These are phyloP conservation scores for Perkinsus marinus DNA, from an alignment of 169 alveolate genomes.

Conservation along the genomic window DNA sequence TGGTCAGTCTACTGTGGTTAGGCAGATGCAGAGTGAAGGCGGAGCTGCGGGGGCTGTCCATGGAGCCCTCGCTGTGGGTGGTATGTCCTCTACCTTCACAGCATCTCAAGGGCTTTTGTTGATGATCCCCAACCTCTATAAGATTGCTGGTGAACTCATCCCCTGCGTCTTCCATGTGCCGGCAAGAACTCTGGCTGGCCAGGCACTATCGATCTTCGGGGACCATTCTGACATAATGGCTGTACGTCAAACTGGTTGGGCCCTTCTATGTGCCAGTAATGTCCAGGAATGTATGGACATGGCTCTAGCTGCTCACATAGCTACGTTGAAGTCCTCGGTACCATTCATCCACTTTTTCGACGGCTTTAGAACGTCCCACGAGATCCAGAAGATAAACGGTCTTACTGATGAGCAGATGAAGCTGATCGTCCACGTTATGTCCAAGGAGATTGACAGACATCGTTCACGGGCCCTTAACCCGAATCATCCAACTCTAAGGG, in stretches of 20 bases:
- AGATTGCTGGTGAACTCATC: slow-evolving; percentile 42
- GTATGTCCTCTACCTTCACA: slow-evolving; percentile 33
- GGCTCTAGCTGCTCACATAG: slow-evolving; percentile 35
- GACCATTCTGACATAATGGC: slow-evolving; percentile 47
- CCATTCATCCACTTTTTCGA: slow-evolving; percentile 43
- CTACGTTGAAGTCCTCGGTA: slow-evolving; percentile 35
- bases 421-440: background rate
- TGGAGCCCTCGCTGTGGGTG: slow-evolving; percentile 38
- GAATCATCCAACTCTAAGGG: slow-evolving; percentile 37
- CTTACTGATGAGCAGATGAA: background rate
- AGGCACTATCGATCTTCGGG: slow-evolving; percentile 41
- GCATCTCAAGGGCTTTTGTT: slow-evolving; percentile 39
- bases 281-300: slow-evolving; percentile 40
- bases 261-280: slow-evolving; percentile 32
- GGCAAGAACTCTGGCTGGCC: slow-evolving; percentile 41
- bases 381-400: slow-evolving; percentile 28
- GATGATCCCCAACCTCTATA: slow-evolving; percentile 43
- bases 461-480: slow-evolving; percentile 32
- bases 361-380: slow-evolving; percentile 44
- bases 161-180: slow-evolving; percentile 44
- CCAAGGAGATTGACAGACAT: background rate
- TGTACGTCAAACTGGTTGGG: slow-evolving; percentile 40
- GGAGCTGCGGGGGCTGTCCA: slow-evolving; percentile 50
- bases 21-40: slow-evolving; percentile 45
- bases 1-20: slow-evolving; percentile 35